phyloP scores from a whole-genome alignment of 306 rosid genomes.

The Fragaria ananassa region DNA sequence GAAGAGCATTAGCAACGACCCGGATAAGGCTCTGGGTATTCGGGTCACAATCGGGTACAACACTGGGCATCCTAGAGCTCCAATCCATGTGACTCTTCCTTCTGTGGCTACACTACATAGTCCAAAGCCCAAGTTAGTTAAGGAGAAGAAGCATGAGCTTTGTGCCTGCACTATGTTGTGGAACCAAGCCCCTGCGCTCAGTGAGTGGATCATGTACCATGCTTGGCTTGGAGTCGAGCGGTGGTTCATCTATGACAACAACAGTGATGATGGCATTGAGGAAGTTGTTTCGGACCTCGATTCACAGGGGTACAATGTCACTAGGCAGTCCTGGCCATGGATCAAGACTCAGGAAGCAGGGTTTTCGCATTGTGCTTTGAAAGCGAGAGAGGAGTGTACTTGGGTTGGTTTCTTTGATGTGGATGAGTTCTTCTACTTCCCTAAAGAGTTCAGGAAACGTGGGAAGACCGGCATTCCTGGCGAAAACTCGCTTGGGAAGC shows the following conservation, averaged over 20 bases:
- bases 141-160: slow-evolving; percentile 53
- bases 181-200: slow-evolving; percentile 78
- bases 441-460: slow-evolving; percentile 35
- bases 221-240: slow-evolving; percentile 89
- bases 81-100: slow-evolving; percentile 41
- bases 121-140: slow-evolving; percentile 15
- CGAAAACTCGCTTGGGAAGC: slow-evolving; percentile 46
- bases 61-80: slow-evolving; percentile 29
- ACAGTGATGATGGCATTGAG: slow-evolving; percentile 77
- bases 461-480: slow-evolving; percentile 35
- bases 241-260: slow-evolving; percentile 94
- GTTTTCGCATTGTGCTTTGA: slow-evolving; percentile 85
- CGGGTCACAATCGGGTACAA: slow-evolving; percentile 53
- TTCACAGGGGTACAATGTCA: slow-evolving; percentile 54
- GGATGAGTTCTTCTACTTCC: slow-evolving; percentile 88
- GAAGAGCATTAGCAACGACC: slow-evolving; percentile 33
- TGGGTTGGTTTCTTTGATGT: slow-evolving; percentile 98
- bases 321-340: slow-evolving; percentile 86
- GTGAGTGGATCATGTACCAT: slow-evolving; percentile 92
- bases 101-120: slow-evolving; percentile 55
- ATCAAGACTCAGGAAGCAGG: slow-evolving; percentile 96
- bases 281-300: slow-evolving; percentile 56
- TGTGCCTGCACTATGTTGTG: slow-evolving; percentile 94
- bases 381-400: slow-evolving; percentile 74
- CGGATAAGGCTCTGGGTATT: slow-evolving; percentile 51